Percentiles rank a stretch among this genome's conserved stretches.
Conservation (phyloP, 495 filamentous ascomycete species). For the Penicillium pancosmium region DNA sequence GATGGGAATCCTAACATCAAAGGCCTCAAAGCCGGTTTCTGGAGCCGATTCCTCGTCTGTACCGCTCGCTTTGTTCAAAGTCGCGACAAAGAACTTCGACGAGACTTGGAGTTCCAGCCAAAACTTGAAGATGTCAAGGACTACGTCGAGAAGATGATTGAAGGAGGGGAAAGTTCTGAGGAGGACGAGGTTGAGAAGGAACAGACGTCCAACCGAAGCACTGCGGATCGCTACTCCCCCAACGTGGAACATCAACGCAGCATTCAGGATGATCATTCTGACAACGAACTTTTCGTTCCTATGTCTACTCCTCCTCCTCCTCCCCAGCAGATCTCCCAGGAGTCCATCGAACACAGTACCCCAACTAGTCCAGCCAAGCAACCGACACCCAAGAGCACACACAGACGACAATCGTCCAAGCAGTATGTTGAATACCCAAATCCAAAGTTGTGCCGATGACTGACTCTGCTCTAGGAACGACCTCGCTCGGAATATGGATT, state of each 20-base stretch:
- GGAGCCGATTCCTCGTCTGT: constrained; percentile 35
- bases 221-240: neutral
- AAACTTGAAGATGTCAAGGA: constrained; percentile 27
- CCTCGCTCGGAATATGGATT: neutral
- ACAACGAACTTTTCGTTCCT: neutral
- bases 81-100: constrained; percentile 36
- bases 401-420: constrained; percentile 7
- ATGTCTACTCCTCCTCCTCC: neutral
- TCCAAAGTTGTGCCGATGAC: neutral
- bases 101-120: constrained; percentile 20
- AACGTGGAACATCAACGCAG: neutral
- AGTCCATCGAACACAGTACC: neutral
- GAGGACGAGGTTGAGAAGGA: neutral
- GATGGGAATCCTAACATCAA: constrained; percentile 28
- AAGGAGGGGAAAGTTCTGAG: neutral
- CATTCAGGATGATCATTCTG: neutral
- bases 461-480: neutral
- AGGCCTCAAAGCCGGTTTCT: constrained; percentile 32
- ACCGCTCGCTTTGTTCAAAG: constrained; percentile 38
- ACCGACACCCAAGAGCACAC: neutral
- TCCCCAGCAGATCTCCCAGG: neutral
- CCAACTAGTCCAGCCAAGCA: neutral
- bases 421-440: constrained; percentile 6
- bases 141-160: constrained; percentile 10
- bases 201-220: neutral